Conservation (phyloP, 2,329 filamentous ascomycete species). For the Xylariaceae sp. region DNA sequence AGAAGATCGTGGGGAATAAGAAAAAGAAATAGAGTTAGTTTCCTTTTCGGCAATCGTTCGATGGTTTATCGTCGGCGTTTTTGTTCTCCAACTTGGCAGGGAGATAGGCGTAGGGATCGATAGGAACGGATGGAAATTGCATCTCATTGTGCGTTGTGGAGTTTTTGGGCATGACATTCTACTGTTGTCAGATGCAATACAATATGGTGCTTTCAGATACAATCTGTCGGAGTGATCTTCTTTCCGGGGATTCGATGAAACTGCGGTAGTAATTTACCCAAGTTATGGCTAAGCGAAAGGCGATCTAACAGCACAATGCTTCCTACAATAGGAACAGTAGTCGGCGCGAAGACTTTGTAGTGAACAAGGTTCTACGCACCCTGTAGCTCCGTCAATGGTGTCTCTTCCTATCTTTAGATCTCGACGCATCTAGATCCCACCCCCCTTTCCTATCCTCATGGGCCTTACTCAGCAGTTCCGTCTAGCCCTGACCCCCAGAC, state of each 20-base stretch:
- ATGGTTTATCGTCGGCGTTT: neutral
- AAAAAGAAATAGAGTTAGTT: constrained; percentile 60
- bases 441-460: too few species aligned
- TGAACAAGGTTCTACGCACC: too few species aligned
- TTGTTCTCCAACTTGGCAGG: too few species aligned
- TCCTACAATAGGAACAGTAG: too few species aligned
- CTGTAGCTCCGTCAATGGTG: too few species aligned
- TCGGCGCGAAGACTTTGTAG: too few species aligned
- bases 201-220: neutral
- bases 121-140: neutral
- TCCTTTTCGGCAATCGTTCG: neutral
- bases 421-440: too few species aligned
- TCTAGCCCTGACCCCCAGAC: too few species aligned
- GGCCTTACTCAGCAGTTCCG: too few species aligned
- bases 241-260: neutral
- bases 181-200: neutral
- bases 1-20: constrained; percentile 62
- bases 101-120: neutral
- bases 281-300: too few species aligned
- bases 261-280: neutral
- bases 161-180: constrained; percentile 15
- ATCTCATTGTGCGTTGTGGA: neutral
- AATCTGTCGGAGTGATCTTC: neutral
- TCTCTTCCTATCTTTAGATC: too few species aligned
- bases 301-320: too few species aligned